Percentiles rank a stretch among this genome's conserved stretches.
Evolutionary conservation across 768 basidiomycete genomes (phyloP).

Genomic region (Russula foetens): DNA sequence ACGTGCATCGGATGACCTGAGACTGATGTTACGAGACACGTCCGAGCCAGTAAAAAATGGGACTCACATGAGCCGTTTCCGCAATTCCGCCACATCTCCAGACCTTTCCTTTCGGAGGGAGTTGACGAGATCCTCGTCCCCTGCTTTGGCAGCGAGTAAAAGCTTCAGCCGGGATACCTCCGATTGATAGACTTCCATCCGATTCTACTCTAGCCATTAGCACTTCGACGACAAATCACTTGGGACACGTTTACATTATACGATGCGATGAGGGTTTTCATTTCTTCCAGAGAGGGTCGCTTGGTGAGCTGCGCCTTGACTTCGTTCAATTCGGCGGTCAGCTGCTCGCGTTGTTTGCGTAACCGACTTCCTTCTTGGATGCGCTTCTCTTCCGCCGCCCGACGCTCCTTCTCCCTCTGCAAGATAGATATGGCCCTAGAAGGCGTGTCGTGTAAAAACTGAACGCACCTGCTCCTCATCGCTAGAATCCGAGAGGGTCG

Average conservation of each 20-base stretch:
- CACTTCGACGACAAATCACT: not conserved
- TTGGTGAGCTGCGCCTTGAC: constrained; percentile 17
- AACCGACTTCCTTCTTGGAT: constrained; percentile 15
- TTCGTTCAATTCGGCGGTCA: constrained; percentile 15
- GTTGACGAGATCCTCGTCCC: constrained; percentile 61
- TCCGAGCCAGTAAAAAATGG: not conserved
- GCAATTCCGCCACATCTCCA: constrained; percentile 43
- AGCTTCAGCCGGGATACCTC: constrained; percentile 69
- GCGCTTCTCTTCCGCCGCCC: constrained; percentile 12
- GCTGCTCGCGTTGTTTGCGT: constrained; percentile 19
- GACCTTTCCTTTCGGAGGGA: constrained; percentile 56
- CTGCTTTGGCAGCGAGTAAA: constrained; percentile 64
- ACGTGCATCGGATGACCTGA: constrained; percentile 47
- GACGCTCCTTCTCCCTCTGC: constrained; percentile 13
- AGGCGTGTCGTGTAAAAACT: not conserved
- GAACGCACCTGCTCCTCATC: constrained; percentile 9
- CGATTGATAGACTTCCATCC: constrained; percentile 60
- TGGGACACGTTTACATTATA: constrained; percentile 4
- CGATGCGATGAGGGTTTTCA: constrained; percentile 9
- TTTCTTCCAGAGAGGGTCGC: constrained; percentile 15
- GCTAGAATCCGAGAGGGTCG: not conserved
- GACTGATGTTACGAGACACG: not conserved
- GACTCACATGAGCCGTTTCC: constrained; percentile 48
- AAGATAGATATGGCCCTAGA: not conserved
- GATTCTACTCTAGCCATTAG: constrained; percentile 40